Evolutionary conservation across 495 filamentous ascomycete genomes (phyloP).

Genomic region (Terfezia boudieri): DNA sequence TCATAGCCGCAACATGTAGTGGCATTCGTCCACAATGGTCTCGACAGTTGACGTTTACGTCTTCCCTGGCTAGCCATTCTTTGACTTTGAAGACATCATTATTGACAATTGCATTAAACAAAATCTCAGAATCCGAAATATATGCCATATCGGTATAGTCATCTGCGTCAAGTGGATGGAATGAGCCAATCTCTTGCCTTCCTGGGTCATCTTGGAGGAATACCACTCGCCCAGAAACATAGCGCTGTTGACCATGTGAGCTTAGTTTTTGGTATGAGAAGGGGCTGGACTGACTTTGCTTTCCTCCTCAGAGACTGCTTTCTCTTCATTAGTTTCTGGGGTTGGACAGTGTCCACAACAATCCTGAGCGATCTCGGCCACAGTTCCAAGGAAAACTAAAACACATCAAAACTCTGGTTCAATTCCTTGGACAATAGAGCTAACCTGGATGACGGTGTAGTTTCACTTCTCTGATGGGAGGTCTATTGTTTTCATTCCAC

Average conservation of each 20-base stretch:
- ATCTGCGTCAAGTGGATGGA: constrained; percentile 57
- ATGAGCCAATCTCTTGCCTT: constrained; percentile 43
- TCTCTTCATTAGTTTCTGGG: constrained; percentile 44
- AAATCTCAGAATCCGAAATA: constrained; percentile 41
- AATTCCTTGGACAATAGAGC: constrained; percentile 15
- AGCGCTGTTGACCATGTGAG: background rate
- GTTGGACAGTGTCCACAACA: constrained; percentile 59
- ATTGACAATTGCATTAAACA: constrained; percentile 60
- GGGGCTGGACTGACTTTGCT: constrained; percentile 27
- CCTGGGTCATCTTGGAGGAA: constrained; percentile 66
- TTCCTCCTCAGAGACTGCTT: constrained; percentile 44
- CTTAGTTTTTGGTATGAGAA: background rate
- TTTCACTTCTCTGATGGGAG: constrained; percentile 43
- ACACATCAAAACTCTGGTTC: constrained; percentile 2
- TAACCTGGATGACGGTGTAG: constrained; percentile 60
- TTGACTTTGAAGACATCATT: constrained; percentile 41
- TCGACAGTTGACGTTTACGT: constrained; percentile 35
- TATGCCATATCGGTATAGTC: constrained; percentile 72
- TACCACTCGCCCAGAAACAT: constrained; percentile 38
- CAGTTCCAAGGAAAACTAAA: constrained; percentile 32
- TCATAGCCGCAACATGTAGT: constrained; percentile 48
- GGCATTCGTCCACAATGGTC: constrained; percentile 68
- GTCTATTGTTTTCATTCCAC: constrained; percentile 40
- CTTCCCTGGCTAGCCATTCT: constrained; percentile 41
- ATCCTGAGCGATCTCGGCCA: constrained; percentile 45